phyloP scores from a whole-genome alignment of 768 basidiomycete species.

The Lepiota subincarnata region DNA sequence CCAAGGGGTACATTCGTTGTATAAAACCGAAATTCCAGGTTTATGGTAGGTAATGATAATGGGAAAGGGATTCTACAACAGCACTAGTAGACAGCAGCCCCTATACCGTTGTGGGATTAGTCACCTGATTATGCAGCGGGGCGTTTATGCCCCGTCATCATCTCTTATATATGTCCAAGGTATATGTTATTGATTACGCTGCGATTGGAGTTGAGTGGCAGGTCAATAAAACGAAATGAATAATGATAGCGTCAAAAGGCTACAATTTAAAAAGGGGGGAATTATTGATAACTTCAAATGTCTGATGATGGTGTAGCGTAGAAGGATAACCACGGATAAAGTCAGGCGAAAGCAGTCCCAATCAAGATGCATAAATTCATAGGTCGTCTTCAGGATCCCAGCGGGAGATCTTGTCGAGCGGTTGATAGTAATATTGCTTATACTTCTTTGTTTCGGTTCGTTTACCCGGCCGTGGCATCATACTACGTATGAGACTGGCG shows the following conservation, averaged over 20 bases:
- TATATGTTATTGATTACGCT: neutral
- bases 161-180: neutral
- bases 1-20: too few relatives aligned
- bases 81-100: too few relatives aligned
- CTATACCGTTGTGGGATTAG: too few relatives aligned
- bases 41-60: too few relatives aligned
- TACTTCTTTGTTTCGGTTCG: slow-evolving; percentile 77
- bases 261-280: neutral
- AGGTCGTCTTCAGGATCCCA: slow-evolving; percentile 74
- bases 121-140: too few relatives aligned
- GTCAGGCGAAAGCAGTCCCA: neutral
- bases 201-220: neutral
- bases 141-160: too few relatives aligned
- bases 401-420: slow-evolving; percentile 64
- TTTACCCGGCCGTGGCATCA: slow-evolving; percentile 76
- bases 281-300: neutral
- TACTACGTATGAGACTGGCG: slow-evolving; percentile 59
- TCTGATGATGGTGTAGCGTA: too few relatives aligned
- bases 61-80: too few relatives aligned
- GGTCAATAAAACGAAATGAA: neutral
- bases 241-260: neutral
- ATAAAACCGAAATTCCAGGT: too few relatives aligned
- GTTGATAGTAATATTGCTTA: slow-evolving; percentile 81
- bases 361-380: slow-evolving; percentile 18
- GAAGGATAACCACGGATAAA: too few relatives aligned